Percentiles rank a stretch among this genome's conserved stretches.
Conservation (phyloP, 176 grass and related monocot species). For the Oryza longistaminata region DNA sequence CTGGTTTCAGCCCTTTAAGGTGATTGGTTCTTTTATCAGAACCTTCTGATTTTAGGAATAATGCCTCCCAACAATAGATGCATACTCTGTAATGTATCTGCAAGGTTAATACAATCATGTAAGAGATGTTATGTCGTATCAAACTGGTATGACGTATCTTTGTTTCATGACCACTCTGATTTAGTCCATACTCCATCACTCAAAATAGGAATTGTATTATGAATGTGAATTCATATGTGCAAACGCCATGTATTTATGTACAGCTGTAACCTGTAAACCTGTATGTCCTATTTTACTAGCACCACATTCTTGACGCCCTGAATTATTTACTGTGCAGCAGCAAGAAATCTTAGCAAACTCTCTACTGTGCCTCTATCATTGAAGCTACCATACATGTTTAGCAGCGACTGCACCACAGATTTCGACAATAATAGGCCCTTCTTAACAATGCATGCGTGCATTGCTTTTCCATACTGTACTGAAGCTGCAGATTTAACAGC, state of each 20-base stretch:
- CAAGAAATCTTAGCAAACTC: slow-evolving; percentile 41
- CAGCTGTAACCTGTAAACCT: background rate
- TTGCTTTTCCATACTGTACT: slow-evolving; percentile 24
- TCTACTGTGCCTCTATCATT: slow-evolving; percentile 9
- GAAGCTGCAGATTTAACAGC: slow-evolving; percentile 23
- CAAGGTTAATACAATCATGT: background rate
- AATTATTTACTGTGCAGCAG: slow-evolving; percentile 22
- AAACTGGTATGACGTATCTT: background rate
- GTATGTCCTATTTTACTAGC: background rate
- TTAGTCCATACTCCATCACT: background rate
- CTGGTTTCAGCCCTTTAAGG: background rate
- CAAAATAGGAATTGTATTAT: background rate
- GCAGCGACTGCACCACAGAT: slow-evolving; percentile 31
- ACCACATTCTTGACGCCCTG: background rate
- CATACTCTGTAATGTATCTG: background rate
- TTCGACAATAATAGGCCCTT: slow-evolving; percentile 43
- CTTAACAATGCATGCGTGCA: slow-evolving; percentile 44
- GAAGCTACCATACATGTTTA: slow-evolving; percentile 48
- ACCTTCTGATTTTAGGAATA: slow-evolving; percentile 27
- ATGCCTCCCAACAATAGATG: slow-evolving; percentile 8
- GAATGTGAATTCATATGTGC: slow-evolving; percentile 26
- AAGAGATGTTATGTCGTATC: background rate
- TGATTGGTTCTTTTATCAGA: background rate
- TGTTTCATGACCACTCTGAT: background rate
- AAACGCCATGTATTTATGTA: slow-evolving; percentile 12